Evolutionary conservation across 768 basidiomycete genomes (phyloP), one percentile per base, ranked within the genome.

Genomic region (Infundibulicybe gibba): DNA sequence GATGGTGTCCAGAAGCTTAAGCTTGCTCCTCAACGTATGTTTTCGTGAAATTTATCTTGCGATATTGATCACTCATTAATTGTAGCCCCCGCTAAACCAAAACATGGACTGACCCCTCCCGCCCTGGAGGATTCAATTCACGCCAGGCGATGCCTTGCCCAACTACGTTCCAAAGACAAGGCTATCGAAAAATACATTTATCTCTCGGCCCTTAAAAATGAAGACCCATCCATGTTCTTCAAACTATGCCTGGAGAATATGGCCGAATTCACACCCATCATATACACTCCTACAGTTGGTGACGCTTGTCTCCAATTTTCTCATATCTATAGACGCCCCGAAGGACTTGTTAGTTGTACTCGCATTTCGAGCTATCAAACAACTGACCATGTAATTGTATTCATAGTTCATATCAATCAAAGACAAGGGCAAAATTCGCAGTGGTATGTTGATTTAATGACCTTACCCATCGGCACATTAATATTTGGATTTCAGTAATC

Each of bases 221-320:
- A 83, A 42, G 84, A 94, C 60, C 77, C 79, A 12, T 63, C 74
- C 40, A 77, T 87, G 62, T 97, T 94, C 68, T 95, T 90, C 68
- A 76, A 74, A 40, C 72, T 93, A 12, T 84, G 88, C 63, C 64
- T 87, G 38, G 71, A 74, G 38, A 74, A 91, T 61, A 82, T 92
- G 79, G 56, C 79, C 21, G 88, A 79, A 55, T 70, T 79, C 71
- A 72, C 75, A 56, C 92, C 93, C 12, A 75, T 94, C 37, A 90
- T 95, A 46, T 95, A 94, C 62, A 95, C 93, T 0, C 93, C 93
- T 0, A 91, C 89, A 12, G 91, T 95, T 21, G 93, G 93, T 19
- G 90, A 94, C 56, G 93, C 92, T 3, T 94, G 91, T 60, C 61
- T 90, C 54, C 85, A 90, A 57, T 93, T 80, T 68, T 87, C 85